Conservation (phyloP, 2,329 filamentous ascomycete species). For the Hypomyces rosellus region DNA sequence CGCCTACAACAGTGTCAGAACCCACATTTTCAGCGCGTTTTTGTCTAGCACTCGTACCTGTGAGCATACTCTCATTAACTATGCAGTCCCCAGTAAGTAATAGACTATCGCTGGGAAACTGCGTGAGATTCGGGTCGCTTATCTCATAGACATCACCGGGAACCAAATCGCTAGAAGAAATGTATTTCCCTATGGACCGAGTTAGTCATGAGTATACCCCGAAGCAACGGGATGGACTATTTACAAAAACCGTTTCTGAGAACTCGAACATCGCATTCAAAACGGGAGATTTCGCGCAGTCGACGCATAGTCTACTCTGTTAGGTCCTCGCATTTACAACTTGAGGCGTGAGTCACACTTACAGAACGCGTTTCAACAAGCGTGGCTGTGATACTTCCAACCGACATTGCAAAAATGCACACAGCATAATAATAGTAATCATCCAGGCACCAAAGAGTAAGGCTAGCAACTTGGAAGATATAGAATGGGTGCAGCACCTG, state of each 20-base stretch:
- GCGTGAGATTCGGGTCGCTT: conserved; percentile 80
- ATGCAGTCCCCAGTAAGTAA: conserved; percentile 92
- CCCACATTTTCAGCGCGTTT: conserved; percentile 23
- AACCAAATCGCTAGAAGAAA: conserved; percentile 81
- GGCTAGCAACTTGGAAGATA: conserved; percentile 92
- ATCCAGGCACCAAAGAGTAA: conserved; percentile 90
- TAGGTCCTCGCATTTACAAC: neutral
- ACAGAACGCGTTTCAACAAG: conserved; percentile 82
- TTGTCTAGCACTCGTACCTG: conserved; percentile 33
- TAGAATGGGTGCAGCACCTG: conserved; percentile 96
- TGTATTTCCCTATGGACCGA: conserved; percentile 59
- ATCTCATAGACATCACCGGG: conserved; percentile 96
- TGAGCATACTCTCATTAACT: conserved; percentile 99
- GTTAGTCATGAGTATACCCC: neutral
- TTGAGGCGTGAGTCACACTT: conserved; percentile 24
- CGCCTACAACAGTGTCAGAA: conserved; percentile 45
- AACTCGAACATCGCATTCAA: conserved; percentile 92
- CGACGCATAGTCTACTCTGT: conserved; percentile 72
- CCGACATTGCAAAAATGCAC: conserved; percentile 91
- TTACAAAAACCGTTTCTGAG: conserved; percentile 88
- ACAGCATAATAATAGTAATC: conserved; percentile 96
- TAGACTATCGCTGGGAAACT: conserved; percentile 89
- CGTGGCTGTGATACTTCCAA: conserved; percentile 84
- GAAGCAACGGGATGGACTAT: conserved; percentile 20
- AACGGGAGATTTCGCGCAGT: conserved; percentile 83